A percentile compares a stretch with the other conserved stretches of the same genome.
These are phyloP conservation scores for Venturia nashicola DNA, from an alignment of 2,329 filamentous ascomycete species.

Conservation along the genomic window DNA sequence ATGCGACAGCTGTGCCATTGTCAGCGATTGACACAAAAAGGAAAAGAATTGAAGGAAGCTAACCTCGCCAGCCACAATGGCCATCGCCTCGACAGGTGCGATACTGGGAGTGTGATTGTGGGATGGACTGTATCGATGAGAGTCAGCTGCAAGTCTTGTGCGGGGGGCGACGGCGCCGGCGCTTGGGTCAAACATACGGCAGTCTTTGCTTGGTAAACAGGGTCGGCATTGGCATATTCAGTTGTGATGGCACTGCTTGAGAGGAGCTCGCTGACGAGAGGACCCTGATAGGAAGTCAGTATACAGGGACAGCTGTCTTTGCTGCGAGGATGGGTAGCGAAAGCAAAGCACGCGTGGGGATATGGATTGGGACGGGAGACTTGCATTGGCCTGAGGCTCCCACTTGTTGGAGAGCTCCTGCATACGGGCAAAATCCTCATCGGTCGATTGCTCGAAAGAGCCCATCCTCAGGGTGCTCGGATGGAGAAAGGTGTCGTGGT, in stretches of 20 bases:
- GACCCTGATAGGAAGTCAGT: constrained; percentile 46
- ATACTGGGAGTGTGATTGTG: constrained; percentile 75
- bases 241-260: constrained; percentile 65
- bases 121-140: constrained; percentile 49
- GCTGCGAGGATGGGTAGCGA: background rate
- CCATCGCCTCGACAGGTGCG: constrained; percentile 84
- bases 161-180: background rate
- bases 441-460: constrained; percentile 21
- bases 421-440: constrained; percentile 47
- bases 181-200: constrained; percentile 43
- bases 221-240: constrained; percentile 82
- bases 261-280: constrained; percentile 66
- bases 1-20: constrained; percentile 60
- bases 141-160: background rate
- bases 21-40: background rate
- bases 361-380: constrained; percentile 16
- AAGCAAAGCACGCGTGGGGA: background rate
- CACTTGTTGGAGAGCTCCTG: constrained; percentile 51
- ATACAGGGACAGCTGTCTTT: background rate
- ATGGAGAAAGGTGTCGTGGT: constrained; percentile 11
- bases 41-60: background rate
- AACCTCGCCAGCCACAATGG: constrained; percentile 96
- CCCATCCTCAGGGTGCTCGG: constrained; percentile 22
- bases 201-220: constrained; percentile 76
- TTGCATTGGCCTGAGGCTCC: constrained; percentile 44